These are phyloP conservation scores for Penicillium freii DNA, from an alignment of 2,329 filamentous ascomycete genomes.

Conservation along the genomic window DNA sequence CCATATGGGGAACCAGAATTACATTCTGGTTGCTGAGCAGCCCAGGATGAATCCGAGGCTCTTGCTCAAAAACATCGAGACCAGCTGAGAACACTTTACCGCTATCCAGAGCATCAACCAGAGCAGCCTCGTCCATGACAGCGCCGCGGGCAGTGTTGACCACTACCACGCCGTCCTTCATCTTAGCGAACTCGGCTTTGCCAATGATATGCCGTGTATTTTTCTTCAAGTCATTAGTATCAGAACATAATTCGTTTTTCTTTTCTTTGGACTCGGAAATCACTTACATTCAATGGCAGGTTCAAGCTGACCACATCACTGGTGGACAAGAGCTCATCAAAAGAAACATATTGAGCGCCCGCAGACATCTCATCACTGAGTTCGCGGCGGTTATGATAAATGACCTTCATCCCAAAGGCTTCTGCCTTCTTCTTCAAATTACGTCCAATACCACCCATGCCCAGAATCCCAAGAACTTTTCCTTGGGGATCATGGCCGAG, in stretches of 20 bases:
- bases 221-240: constrained; percentile 39
- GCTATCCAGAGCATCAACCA: constrained; percentile 68
- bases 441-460: constrained; percentile 82
- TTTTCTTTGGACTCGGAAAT: not conserved
- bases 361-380: constrained; percentile 53
- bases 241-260: not conserved
- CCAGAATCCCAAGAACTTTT: constrained; percentile 75
- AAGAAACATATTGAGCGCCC: constrained; percentile 53
- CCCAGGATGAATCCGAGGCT: constrained; percentile 72
- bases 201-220: constrained; percentile 75
- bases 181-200: constrained; percentile 65
- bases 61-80: constrained; percentile 79
- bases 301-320: constrained; percentile 80
- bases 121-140: constrained; percentile 76
- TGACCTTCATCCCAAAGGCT: constrained; percentile 71
- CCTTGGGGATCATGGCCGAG: constrained; percentile 75
- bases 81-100: constrained; percentile 70
- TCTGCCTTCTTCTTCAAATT: constrained; percentile 72
- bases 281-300: constrained; percentile 72
- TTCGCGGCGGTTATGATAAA: constrained; percentile 70
- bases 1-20: constrained; percentile 80
- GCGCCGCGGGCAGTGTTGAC: constrained; percentile 82
- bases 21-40: constrained; percentile 68
- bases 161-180: constrained; percentile 75
- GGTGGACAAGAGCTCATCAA: constrained; percentile 67